These are phyloP conservation scores for Sphaerulina musiva DNA, from an alignment of 2,329 filamentous ascomycete genomes.

Conservation along the genomic window DNA sequence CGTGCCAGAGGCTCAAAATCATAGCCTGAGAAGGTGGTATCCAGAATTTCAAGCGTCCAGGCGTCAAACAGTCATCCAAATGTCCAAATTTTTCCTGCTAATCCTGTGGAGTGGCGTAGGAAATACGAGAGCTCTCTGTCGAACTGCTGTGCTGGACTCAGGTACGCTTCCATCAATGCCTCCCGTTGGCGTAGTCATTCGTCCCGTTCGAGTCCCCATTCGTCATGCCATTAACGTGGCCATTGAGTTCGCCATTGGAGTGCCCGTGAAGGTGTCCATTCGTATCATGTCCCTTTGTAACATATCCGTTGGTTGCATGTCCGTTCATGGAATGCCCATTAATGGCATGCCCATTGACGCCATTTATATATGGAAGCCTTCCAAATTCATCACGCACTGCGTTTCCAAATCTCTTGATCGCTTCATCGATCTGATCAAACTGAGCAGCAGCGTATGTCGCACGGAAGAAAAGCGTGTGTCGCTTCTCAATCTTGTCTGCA, in stretches of 20 bases:
- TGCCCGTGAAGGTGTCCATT: conserved; percentile 6
- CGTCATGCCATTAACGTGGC: background rate
- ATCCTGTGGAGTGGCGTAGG: too few species aligned
- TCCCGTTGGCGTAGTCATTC: conserved; percentile 3
- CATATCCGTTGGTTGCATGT: background rate
- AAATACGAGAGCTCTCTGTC: background rate
- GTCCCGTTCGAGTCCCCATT: background rate
- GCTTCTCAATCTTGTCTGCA: conserved; percentile 57
- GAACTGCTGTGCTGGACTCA: background rate
- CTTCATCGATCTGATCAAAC: conserved; percentile 45
- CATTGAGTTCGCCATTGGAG: background rate
- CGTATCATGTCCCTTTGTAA: conserved; percentile 2
- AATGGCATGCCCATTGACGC: background rate
- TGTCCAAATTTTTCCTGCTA: background rate
- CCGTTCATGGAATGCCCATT: conserved; percentile 10
- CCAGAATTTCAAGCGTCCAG: background rate
- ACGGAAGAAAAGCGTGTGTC: conserved; percentile 72
- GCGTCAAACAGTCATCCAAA: background rate
- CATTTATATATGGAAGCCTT: conserved; percentile 1
- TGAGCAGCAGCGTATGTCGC: conserved; percentile 80
- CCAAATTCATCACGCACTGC: conserved; percentile 61
- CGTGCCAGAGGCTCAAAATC: background rate
- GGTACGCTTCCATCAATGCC: background rate
- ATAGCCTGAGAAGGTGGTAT: background rate
- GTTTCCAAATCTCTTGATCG: conserved; percentile 59